Base-by-base conservation (phyloP, 2,329 filamentous ascomycete species). In the Aspergillus pseudoterreus region DNA sequence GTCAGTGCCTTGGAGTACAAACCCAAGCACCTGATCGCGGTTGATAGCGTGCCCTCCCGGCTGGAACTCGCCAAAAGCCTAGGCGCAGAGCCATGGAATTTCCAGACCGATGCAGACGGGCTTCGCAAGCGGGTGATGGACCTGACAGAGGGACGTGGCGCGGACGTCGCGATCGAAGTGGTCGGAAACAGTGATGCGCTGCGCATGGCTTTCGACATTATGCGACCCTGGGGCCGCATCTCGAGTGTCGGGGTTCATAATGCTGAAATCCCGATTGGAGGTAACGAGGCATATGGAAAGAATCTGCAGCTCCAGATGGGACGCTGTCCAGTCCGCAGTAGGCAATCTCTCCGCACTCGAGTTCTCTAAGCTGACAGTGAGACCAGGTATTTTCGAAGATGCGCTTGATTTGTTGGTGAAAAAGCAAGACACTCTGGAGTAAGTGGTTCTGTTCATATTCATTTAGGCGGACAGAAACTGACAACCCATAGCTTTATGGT, bases 21-120 rank as follows among this genome's bases (percentile, higher is more conserved):
- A 51, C 88, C 90, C 0, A 86, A 83, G 65, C 78, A 87, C 59
- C 71, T 95, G 1, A 85, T 94, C 54, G 89, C 88, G 6, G 81
- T 95, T 44, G 90, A 95, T 68, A 84, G 85, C 22, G 83, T 95
- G 1, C 81, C 85, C 2, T 83, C 82, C 51, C 81, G 92, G 39
- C 75, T 96, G 43, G 82, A 86, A 41, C 76, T 88, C 39, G 91
- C 91, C 11, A 79, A 77, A 65, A 78, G 75, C 6, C 73, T 95
- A 1, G 91, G 91, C 0, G 91, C 89, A 0, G 88, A 92, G 68
- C 82, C 89, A 1, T 83, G 90, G 70, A 91, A 95, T 67, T 92
- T 92, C 67, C 71, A 80, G 59, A 82, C 76, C 4, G 81, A 88
- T 52, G 79, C 77, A 43, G 81, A 84, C 27, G 82, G 78, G 1